Evolutionary conservation across 2,329 filamentous ascomycete genomes (phyloP), one percentile per base, ranked within the genome.

Genomic region (Lasiodiplodia gonubiensis): DNA sequence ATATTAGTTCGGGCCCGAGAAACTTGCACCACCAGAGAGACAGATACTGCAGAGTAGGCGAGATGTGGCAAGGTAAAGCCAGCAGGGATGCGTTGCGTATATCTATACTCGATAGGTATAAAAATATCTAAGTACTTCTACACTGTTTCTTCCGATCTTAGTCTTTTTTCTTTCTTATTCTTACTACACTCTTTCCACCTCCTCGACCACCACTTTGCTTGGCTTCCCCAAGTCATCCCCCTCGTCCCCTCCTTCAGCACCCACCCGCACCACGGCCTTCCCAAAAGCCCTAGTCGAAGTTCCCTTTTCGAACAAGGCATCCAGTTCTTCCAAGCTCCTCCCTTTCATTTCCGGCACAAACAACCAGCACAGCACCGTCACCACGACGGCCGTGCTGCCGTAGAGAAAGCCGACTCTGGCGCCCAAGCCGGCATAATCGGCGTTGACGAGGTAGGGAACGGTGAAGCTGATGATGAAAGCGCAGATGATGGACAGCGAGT

Each of bases 391-490:
- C 3, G 61, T 64, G 18, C 61, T 64, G 2, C 61, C 61, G 18
- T 64, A 64, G 23, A 64, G 18, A 69, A 79, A 80, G 64, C 79
- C 79, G 1, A 72, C 72, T 42, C 77, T 77, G 0, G 76, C 76
- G 4, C 83, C 83, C 70, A 79, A 84, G 0, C 81, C 82, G 0
- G 81, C 88, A 64, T 86, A 85, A 68, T 86, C 78, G 3, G 48
- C 61, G 5, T 64, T 54, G 30, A 91, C 85, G 39, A 91, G 83
- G 1, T 88, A 83, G 0, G 89, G 89, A 0, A 88, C 90, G 37
- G 90, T 84, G 72, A 91, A 84, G 46, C 90, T 88, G 30, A 89
- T 86, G 61, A 88, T 84, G 69, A 90, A 89, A 6, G 61, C 61
- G 46, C 33, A 64, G 14, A 35, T 21, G 37, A 64, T 64, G 23